Percentiles rank a stretch among this genome's conserved stretches.
phyloP scores from a whole-genome alignment of 2,329 filamentous ascomycete genomes.

The Paradendryphiella salina region DNA sequence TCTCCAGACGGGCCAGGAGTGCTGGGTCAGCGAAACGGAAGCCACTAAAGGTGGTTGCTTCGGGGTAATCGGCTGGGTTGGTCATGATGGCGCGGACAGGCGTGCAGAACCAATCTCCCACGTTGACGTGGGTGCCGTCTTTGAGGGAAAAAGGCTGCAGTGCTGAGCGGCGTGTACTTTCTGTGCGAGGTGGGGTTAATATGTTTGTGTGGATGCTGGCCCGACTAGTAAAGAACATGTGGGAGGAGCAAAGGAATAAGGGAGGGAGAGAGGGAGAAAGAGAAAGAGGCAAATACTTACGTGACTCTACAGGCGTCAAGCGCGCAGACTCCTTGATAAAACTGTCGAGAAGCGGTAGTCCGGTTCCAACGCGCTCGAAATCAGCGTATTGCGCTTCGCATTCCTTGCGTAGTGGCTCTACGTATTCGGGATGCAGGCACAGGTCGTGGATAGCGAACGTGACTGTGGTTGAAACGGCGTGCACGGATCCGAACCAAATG shows the following conservation, averaged over 20 bases:
- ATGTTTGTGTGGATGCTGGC: too few species aligned
- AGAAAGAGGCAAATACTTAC: slow-evolving; percentile 7
- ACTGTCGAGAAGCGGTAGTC: slow-evolving; percentile 27
- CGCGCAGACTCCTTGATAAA: slow-evolving; percentile 28
- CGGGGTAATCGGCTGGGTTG: slow-evolving; percentile 14
- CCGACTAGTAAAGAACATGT: too few species aligned
- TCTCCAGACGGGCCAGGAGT: slow-evolving; percentile 6
- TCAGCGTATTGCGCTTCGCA: slow-evolving; percentile 17
- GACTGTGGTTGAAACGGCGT: slow-evolving; percentile 26
- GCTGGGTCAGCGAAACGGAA: slow-evolving; percentile 24
- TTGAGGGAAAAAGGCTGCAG: slow-evolving; percentile 20
- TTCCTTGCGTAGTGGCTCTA: slow-evolving; percentile 20
- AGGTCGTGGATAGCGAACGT: slow-evolving; percentile 25
- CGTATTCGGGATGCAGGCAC: slow-evolving; percentile 23
- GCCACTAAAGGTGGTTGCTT: slow-evolving; percentile 21
- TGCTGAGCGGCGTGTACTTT: slow-evolving; percentile 21
- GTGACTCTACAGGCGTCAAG: slow-evolving; percentile 23
- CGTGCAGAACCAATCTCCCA: slow-evolving; percentile 25
- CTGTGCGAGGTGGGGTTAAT: background rate
- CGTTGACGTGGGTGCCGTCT: slow-evolving; percentile 19
- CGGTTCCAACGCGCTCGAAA: slow-evolving; percentile 17
- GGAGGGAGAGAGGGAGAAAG: too few species aligned
- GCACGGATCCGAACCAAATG: slow-evolving; percentile 44
- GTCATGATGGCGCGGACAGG: slow-evolving; percentile 24
- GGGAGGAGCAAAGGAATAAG: too few species aligned